Conservation (phyloP, 176 grass and related monocot genomes). For the Aegilops bicornis region DNA sequence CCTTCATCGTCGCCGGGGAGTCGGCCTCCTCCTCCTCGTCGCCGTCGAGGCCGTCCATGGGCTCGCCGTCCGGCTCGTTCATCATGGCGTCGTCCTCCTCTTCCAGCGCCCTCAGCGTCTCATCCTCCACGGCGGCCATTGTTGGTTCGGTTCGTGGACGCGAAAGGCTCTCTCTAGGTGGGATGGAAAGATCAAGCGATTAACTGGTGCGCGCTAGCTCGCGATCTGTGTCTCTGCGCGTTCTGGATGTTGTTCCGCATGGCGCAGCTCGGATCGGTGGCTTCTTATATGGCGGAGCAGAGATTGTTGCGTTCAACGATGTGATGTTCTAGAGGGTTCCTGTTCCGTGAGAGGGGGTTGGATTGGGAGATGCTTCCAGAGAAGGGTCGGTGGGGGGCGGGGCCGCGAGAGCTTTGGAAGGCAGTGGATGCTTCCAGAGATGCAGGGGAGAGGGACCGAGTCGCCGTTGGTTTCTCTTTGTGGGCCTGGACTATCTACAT, state of each 20-base stretch:
- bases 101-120: neutral
- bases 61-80: conserved; percentile 21
- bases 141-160: no score
- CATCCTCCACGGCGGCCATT: conserved; percentile 14
- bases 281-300: neutral
- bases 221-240: neutral
- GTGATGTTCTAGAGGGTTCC: conserved; percentile 37
- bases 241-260: neutral
- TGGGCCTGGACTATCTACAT: no score
- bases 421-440: conserved; percentile 36
- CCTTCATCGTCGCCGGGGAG: conserved; percentile 31
- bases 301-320: neutral
- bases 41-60: conserved; percentile 14
- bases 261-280: neutral
- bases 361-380: conserved; percentile 28
- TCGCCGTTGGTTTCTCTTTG: no score
- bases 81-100: conserved; percentile 41
- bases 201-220: neutral
- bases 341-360: neutral
- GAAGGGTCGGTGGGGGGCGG: neutral
- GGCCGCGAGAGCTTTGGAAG: conserved; percentile 26
- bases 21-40: conserved; percentile 20
- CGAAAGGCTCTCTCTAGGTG: neutral
- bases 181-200: neutral
- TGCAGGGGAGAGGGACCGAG: no score